Conservation (phyloP, 345 rosid genomes). For the Eucalyptus brandiana region DNA sequence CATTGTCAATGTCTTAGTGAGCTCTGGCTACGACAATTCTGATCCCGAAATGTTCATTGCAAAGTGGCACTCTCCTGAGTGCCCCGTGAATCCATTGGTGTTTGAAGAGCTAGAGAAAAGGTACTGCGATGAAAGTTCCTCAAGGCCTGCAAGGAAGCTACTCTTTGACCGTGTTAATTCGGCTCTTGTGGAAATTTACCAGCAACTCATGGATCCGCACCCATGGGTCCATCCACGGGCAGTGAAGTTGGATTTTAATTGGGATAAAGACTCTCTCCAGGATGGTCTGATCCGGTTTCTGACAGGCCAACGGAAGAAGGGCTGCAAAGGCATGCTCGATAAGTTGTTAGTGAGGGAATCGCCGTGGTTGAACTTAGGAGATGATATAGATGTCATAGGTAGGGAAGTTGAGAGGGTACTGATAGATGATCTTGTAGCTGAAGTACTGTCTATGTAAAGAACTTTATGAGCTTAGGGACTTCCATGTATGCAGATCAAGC, state of each 20-base stretch:
- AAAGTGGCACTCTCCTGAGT: constrained; percentile 37
- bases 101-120: constrained; percentile 76
- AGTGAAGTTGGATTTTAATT: constrained; percentile 2
- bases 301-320: constrained; percentile 21
- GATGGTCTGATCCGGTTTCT: constrained; percentile 29
- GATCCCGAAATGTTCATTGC: constrained; percentile 31
- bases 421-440: constrained; percentile 55
- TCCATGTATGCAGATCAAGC: background rate
- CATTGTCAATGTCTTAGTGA: constrained; percentile 30
- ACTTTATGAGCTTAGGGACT: background rate
- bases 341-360: constrained; percentile 14
- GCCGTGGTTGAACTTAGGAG: constrained; percentile 49
- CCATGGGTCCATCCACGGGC: constrained; percentile 42
- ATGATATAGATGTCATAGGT: constrained; percentile 47
- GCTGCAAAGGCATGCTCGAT: constrained; percentile 20
- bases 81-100: constrained; percentile 43
- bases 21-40: constrained; percentile 31
- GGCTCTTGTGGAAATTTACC: constrained; percentile 35
- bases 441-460: constrained; percentile 23
- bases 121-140: constrained; percentile 17
- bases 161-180: constrained; percentile 56
- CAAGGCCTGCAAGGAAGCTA: constrained; percentile 55
- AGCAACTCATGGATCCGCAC: constrained; percentile 25
- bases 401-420: constrained; percentile 56
- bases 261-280: constrained; percentile 28